Base-by-base conservation (phyloP, 1,139 yeast genomes). In the Lodderomyces beijingensis region DNA sequence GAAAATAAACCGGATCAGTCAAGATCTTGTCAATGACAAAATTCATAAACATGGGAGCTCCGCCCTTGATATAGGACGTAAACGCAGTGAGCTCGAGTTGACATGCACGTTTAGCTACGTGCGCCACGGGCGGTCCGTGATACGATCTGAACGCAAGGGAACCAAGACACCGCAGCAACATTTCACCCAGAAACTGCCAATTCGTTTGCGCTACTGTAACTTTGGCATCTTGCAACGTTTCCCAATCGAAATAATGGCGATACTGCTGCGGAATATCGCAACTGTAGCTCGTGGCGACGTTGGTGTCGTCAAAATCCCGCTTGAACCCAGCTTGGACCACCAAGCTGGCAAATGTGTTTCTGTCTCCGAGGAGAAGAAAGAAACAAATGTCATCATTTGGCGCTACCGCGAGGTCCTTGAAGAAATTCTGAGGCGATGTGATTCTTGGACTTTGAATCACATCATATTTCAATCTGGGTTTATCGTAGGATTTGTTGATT, bases 401-500 rank as follows among this genome's bases (percentile, higher is more conserved):
- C 2, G 51, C 50, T 2, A 63, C 43, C 3, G 44, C 44, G 25
- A 57, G 48, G n/a, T 53, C 62, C 15, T 44, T 39, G 10, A 57
- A 32, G 18, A 76, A 50, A 1, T 55, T 36, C 0, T 44, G 44
- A 0, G 44, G 39, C 17, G 45, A 28, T 32, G 62, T 61, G 28
- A 77, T 58, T 36, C 86, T 55, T 2, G 64, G 51, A 0, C 73
- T 56, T 5, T 46, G 43, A 10, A 78, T 66, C 3, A 74, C 50
- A 2, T 61, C 58, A 45, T 54, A 77, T 41, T 62, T 65, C 45
- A 42, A 56, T 34, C 70, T 57, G 3, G 68, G 65, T 37, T 69
- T 65, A 37, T 65, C 59, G 44, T 77, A 77, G 0, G 77, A 75
- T 33, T 59, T 59, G 47, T 77, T 78, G 40, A 65, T 45, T n/a